Conservation (phyloP, 257 asterid species). For the Solanum piurae region DNA sequence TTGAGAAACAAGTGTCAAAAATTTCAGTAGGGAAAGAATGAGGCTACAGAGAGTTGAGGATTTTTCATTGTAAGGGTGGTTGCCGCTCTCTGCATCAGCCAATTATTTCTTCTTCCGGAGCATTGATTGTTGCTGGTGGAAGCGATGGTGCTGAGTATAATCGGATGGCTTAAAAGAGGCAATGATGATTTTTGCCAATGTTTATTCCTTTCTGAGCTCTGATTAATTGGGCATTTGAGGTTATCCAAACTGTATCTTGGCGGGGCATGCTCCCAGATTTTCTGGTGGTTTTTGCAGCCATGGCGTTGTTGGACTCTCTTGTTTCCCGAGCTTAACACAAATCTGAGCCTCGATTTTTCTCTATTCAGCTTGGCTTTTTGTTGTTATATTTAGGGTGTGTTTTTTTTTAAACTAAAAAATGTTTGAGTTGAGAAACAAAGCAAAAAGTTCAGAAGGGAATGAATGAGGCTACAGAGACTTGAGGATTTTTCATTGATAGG, state of each 20-base stretch:
- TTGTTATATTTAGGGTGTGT: background rate
- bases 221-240: background rate
- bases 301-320: background rate
- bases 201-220: background rate
- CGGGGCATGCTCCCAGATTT: slow-evolving; percentile 21
- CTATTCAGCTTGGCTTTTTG: background rate
- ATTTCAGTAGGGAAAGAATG: background rate
- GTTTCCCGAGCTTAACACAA: background rate
- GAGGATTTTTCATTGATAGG: slow-evolving; percentile 16
- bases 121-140: background rate
- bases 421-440: background rate
- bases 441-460: background rate
- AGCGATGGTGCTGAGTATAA: background rate
- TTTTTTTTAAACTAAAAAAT: too few species aligned
- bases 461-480: background rate
- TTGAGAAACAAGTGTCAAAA: background rate
- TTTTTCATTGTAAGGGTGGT: slow-evolving; percentile 13
- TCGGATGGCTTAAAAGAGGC: background rate
- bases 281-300: slow-evolving; percentile 12
- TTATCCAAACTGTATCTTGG: slow-evolving; percentile 36
- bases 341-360: background rate
- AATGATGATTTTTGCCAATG: background rate
- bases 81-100: slow-evolving; percentile 20
- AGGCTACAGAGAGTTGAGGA: background rate
- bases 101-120: slow-evolving; percentile 1